Evolutionary conservation across 2,329 filamentous ascomycete genomes (phyloP), one percentile per base, ranked within the genome.

Genomic region (Trichoderma breve): DNA sequence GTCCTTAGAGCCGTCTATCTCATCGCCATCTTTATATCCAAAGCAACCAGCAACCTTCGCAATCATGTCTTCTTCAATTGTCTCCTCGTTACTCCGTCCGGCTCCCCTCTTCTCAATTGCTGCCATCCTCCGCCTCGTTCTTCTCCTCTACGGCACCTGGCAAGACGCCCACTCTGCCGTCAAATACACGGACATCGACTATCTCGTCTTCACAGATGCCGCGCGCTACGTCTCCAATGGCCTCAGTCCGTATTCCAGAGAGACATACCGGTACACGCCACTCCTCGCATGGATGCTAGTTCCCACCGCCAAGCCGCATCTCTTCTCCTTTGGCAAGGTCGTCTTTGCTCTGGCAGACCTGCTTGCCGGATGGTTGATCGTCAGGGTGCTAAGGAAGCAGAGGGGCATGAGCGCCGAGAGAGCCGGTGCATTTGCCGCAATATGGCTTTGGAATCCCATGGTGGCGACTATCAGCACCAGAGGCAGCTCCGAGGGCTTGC

Each of bases 171-270:
- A 95, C 83, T 97, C 94, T 8, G 91, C 95, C 15, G 84, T 99
- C 79, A 98, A 98, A 83, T 99, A 98, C 85, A 99, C 96, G 66
- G 96, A 99, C 83, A 98, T 99, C 77, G 96, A 99, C 86, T 99
- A 99, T 83, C 90, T 94, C 75, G 96, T 99, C 81, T 99, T 99
- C 85, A 98, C 96, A 63, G 95, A 98, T 81, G 96, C 96, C 30
- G 90, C 96, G 2, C 92, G 93, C 75, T 95, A 92, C 81, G 82
- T 93, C 57, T 83, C 90, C 4, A 84, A 82, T n/a, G 88, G 88
- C 4, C 83, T 84, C 61, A 93, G 93, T 0, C 96, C 96, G 2
- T 99, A 99, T 81, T 87, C 88, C 53, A 90, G 96, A 69, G 95
- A 96, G 78, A 99, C 96, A 0, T 99, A 99, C 84, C 92, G 96